These are phyloP conservation scores for Xerocomellus intermedius DNA, from an alignment of 768 basidiomycete genomes.

Conservation along the genomic window DNA sequence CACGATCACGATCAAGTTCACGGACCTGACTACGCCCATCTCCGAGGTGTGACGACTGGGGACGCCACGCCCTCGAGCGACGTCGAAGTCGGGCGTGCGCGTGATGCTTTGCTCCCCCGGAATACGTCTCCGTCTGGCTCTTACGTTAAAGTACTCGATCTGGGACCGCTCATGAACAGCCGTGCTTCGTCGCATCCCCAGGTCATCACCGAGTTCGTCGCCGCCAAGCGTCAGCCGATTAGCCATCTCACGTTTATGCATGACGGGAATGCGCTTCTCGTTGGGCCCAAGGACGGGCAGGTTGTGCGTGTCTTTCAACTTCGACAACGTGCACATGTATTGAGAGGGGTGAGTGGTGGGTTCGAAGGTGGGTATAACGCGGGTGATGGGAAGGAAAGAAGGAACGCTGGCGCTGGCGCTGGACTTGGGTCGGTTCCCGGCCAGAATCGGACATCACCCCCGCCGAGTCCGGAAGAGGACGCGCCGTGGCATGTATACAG, in stretches of 20 bases:
- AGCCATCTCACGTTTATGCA: slow-evolving; percentile 47
- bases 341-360: slow-evolving; percentile 11
- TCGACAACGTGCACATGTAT: slow-evolving; percentile 25
- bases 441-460: background rate
- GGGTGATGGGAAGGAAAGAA: background rate
- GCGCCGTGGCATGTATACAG: slow-evolving; percentile 61
- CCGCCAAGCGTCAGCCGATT: slow-evolving; percentile 47
- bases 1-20: slow-evolving; percentile 8
- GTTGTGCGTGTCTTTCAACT: slow-evolving; percentile 49
- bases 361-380: background rate
- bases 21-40: slow-evolving; percentile 3
- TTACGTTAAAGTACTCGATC: slow-evolving; percentile 58
- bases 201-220: slow-evolving; percentile 48
- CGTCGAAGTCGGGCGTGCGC: slow-evolving; percentile 7
- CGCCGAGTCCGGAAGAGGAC: slow-evolving; percentile 11
- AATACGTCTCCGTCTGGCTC: slow-evolving; percentile 33
- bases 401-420: slow-evolving; percentile 21
- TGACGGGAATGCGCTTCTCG: slow-evolving; percentile 52
- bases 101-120: slow-evolving; percentile 4
- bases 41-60: slow-evolving; percentile 9
- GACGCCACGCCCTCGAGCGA: slow-evolving; percentile 14
- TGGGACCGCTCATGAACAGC: slow-evolving; percentile 36
- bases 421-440: background rate
- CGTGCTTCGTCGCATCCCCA: slow-evolving; percentile 25
- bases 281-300: slow-evolving; percentile 56